Conservation (phyloP, 73 alveolate species). For the Paramecium sonneborni region DNA sequence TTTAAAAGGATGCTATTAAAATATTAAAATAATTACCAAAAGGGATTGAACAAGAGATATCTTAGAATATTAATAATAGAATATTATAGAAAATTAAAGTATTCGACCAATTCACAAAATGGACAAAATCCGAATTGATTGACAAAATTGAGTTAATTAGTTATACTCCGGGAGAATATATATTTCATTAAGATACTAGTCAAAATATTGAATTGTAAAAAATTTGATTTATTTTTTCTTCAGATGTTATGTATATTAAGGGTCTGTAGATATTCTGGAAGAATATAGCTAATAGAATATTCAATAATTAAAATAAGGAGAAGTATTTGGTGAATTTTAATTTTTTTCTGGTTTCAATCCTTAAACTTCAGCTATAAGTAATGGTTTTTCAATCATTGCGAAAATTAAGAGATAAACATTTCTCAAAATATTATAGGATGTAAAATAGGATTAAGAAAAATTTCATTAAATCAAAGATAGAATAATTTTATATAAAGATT, state of each 20-base stretch:
- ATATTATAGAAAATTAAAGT: neutral
- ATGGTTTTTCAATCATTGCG: slow-evolving; percentile 35
- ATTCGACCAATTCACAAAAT: slow-evolving; percentile 40
- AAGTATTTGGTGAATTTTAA: slow-evolving; percentile 25
- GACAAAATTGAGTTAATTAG: neutral
- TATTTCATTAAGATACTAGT: neutral
- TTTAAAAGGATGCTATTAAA: neutral
- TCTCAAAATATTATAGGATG: neutral
- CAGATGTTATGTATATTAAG: neutral
- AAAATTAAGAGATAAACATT: slow-evolving; percentile 25
- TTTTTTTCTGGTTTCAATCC: slow-evolving; percentile 59
- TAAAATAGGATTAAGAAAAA: slow-evolving; percentile 17
- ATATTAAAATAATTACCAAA: neutral
- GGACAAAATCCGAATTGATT: neutral
- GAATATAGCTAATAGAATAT: neutral
- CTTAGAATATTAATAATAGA: neutral
- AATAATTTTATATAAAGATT: slow-evolving; percentile 26
- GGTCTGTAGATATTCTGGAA: neutral
- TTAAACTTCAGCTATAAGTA: slow-evolving; percentile 9
- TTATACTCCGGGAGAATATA: slow-evolving; percentile 56
- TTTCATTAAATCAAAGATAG: slow-evolving; percentile 54
- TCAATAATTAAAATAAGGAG: neutral
- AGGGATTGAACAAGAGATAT: neutral
- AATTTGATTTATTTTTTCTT: neutral
- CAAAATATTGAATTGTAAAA: neutral